Evolutionary conservation across 1,284 basidiomycete species (phyloP).

Genomic region (Pulchroboletus neoregius): DNA sequence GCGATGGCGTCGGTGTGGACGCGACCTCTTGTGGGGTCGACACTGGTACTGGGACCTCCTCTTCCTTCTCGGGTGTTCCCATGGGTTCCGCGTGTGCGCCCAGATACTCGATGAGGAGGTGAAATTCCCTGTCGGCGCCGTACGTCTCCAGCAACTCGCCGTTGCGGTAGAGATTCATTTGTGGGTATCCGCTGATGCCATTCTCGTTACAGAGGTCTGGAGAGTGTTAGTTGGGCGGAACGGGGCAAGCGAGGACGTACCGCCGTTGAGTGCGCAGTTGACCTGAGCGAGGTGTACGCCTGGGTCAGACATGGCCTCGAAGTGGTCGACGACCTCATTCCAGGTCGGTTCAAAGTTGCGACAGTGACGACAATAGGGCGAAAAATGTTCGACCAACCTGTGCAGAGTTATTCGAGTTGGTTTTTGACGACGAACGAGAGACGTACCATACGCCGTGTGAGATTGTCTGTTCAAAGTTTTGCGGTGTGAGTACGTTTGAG

Average conservation of each 20-base stretch:
- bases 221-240: background rate
- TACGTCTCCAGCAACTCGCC: constrained; percentile 63
- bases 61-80: background rate
- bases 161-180: constrained; percentile 71
- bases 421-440: background rate
- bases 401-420: background rate
- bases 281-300: constrained; percentile 79
- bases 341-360: constrained; percentile 79
- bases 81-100: constrained; percentile 33
- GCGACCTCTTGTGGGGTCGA: constrained; percentile 4
- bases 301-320: constrained; percentile 49
- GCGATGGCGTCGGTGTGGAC: constrained; percentile 12
- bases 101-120: constrained; percentile 51
- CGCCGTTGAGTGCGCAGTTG: constrained; percentile 80
- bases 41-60: constrained; percentile 7
- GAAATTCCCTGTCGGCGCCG: constrained; percentile 47
- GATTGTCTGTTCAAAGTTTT: constrained; percentile 58
- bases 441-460: constrained; percentile 63
- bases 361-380: constrained; percentile 81
- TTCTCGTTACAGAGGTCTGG: constrained; percentile 77
- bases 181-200: constrained; percentile 72
- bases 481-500: constrained; percentile 49
- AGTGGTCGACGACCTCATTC: constrained; percentile 63
- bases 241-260: constrained; percentile 39
- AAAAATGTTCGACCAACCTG: constrained; percentile 71